Conservation (phyloP, 1,284 basidiomycete species). For the Melampsora larici-populina region DNA sequence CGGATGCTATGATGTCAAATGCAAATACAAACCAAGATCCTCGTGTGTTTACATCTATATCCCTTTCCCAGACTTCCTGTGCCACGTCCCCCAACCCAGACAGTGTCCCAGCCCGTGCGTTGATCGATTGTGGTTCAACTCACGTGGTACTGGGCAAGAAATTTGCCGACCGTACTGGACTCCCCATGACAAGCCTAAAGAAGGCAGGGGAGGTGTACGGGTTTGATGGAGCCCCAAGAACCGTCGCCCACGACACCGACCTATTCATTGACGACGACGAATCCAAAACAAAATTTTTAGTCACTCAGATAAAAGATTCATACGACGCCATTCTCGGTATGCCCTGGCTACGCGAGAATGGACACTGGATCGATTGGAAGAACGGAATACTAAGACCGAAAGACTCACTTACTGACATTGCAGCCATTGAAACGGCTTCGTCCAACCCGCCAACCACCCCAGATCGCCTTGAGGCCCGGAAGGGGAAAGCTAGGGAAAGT, state of each 20-base stretch:
- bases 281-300: background rate
- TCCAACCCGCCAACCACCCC: background rate
- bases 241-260: background rate
- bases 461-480: too few species aligned
- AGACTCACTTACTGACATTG: background rate
- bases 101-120: too few species aligned
- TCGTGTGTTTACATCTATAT: background rate
- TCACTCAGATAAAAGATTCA: background rate
- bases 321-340: background rate
- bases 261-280: too few species aligned
- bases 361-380: background rate
- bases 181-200: too few species aligned
- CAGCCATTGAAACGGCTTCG: background rate
- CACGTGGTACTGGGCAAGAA: too few species aligned
- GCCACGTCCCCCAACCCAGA: too few species aligned
- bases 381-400: background rate
- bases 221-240: too few species aligned
- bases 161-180: too few species aligned
- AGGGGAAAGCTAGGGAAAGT: too few species aligned
- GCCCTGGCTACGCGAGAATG: background rate
- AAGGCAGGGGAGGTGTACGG: too few species aligned
- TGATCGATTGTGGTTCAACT: too few species aligned
- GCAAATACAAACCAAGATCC: background rate
- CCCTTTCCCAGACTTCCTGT: background rate
- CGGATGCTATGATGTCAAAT: background rate